Conservation (phyloP, 2,329 filamentous ascomycete species). For the Clarireedia paspali region DNA sequence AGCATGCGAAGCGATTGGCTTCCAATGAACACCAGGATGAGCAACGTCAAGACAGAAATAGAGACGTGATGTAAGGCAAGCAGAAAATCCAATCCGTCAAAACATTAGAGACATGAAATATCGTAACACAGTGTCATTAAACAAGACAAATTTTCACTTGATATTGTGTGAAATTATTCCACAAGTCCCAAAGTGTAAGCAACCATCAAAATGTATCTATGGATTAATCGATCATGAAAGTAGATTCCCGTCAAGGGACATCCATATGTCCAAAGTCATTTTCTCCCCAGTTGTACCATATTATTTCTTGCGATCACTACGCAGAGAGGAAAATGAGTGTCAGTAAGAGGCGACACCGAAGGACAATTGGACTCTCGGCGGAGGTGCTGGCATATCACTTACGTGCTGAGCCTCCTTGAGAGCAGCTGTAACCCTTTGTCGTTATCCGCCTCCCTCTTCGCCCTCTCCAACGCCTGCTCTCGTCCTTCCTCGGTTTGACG, state of each 20-base stretch:
- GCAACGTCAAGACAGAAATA: too few relatives aligned
- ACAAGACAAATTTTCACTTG: conserved; percentile 1
- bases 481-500: conserved; percentile 76
- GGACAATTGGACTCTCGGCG: not conserved
- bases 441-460: conserved; percentile 82
- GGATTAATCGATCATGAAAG: conserved; percentile 5
- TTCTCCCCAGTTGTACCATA: conserved; percentile 3
- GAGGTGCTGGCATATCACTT: conserved; percentile 36
- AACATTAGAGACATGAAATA: not conserved
- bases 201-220: conserved; percentile 8
- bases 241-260: conserved; percentile 5
- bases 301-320: conserved; percentile 22
- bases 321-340: not conserved
- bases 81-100: not conserved
- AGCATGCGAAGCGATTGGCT: too few relatives aligned
- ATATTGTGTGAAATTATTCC: conserved; percentile 6
- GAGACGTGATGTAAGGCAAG: not conserved
- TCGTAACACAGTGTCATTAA: not conserved
- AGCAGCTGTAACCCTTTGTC: conserved; percentile 81
- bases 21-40: too few relatives aligned
- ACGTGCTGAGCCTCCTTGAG: conserved; percentile 93
- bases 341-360: not conserved
- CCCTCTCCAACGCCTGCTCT: conserved; percentile 76
- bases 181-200: not conserved
- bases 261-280: not conserved